Base-by-base conservation (phyloP, 129 eudicot genomes). In the Calendula officinalis region DNA sequence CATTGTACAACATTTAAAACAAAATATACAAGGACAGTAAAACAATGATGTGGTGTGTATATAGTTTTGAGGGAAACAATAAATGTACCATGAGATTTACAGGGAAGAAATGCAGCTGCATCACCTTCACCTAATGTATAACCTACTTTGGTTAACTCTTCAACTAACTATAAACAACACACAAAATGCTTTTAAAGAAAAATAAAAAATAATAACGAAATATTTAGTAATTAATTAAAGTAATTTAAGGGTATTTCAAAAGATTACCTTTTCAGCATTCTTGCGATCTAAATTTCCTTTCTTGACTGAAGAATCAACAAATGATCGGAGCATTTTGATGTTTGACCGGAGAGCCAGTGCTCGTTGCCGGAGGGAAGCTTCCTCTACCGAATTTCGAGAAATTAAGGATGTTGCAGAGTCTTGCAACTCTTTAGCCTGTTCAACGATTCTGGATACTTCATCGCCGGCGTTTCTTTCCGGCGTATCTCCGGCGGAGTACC, bases 391-490 rank as follows among this genome's bases (percentile, higher is more conserved):
- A 3, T 78, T 74, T 35, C 65, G 48, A 5, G 81, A 66, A 8
- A 78, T 56, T 42, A 69, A 66, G 9, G 76, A 40, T 6, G 83
- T 33, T 10, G 87, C 80, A 15, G 73, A 47, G 7, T 82, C 83
- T 73, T 82, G 83, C 72, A 82, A 41, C 75, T 82, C 83, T 59
- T 82, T 82, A 2, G 70, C 60, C 42, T 67, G 67, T 59, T 78
- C 83, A 37, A 72, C 43, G 43, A 82, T 64, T 55, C 78, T 74
- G 6, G 49, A 61, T 3, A 82, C 78, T 68, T 77, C 80, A 35
- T 74, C 87, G 12, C 34, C 81, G 10, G 55, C 60, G 44, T 67
- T 77, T 22, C 66, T 53, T 50, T 22, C 50, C n/a, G 70, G 12
- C 40, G 30, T 17, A 7, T 50, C 56, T 4, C 56, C 30, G 8